phyloP scores from a whole-genome alignment of 768 basidiomycete genomes.

The Psilocybe cubensis region DNA sequence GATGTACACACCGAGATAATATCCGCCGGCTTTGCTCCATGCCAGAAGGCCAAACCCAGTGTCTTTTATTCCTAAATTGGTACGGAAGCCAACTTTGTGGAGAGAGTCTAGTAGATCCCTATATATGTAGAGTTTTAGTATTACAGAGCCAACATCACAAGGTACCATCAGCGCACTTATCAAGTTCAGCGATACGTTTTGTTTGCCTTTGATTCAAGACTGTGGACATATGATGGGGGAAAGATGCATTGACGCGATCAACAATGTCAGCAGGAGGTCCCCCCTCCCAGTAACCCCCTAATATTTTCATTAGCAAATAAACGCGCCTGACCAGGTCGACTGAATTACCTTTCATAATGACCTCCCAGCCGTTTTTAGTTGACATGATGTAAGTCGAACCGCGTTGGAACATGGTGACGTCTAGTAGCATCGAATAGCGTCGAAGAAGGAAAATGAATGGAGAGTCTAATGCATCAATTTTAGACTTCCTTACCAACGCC shows the following conservation, averaged over 20 bases:
- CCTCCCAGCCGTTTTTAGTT: conserved; percentile 38
- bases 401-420: conserved; percentile 22
- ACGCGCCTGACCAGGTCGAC: neutral
- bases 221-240: conserved; percentile 37
- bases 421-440: neutral
- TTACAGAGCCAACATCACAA: neutral
- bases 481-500: conserved; percentile 30
- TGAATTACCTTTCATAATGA: conserved; percentile 27
- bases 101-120: conserved; percentile 43
- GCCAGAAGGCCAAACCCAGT: conserved; percentile 37
- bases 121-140: neutral
- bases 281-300: conserved; percentile 47
- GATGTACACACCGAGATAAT: conserved; percentile 35
- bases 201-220: conserved; percentile 24
- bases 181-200: conserved; percentile 32
- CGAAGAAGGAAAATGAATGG: neutral
- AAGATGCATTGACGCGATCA: conserved; percentile 53
- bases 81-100: conserved; percentile 48
- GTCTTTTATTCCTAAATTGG: conserved; percentile 42
- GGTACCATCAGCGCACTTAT: conserved; percentile 31
- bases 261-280: conserved; percentile 51
- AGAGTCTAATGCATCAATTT: neutral
- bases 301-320: neutral
- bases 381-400: conserved; percentile 57
- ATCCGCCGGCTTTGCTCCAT: conserved; percentile 38